Conservation (phyloP, 169 alveolate species). For the Plasmodium inui region DNA sequence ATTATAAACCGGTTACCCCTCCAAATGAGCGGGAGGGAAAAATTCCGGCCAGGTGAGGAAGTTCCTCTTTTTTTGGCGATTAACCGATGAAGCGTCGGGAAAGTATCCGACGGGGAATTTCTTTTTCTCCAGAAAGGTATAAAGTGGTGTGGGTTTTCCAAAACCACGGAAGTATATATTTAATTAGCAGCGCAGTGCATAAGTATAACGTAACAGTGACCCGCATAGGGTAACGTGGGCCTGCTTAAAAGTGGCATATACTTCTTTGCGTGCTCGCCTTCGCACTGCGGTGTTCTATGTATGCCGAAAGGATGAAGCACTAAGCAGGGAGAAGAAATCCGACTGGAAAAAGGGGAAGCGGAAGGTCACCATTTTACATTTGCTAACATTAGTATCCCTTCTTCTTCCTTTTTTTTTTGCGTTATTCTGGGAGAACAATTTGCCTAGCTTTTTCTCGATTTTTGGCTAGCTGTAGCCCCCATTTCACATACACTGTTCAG, state of each 20-base stretch:
- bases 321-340: not conserved
- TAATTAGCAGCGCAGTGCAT: not conserved
- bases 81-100: not conserved
- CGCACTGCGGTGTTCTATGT: not conserved
- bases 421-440: not conserved
- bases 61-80: not conserved
- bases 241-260: not conserved
- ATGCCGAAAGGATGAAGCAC: not conserved
- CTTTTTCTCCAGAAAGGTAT: not conserved
- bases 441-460: not conserved
- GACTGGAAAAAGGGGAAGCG: not conserved
- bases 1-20: not conserved
- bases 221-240: not conserved
- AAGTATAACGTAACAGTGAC: not conserved
- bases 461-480: not conserved
- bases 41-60: not conserved
- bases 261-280: not conserved
- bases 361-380: not conserved
- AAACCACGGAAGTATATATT: not conserved
- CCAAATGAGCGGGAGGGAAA: not conserved
- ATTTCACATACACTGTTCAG: not conserved
- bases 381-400: not conserved
- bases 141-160: not conserved
- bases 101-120: not conserved
- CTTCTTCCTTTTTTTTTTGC: not conserved